These are phyloP conservation scores for Asterionellopsis glacialis DNA, from an alignment of 108 stramenopile genomes.

Conservation along the genomic window DNA sequence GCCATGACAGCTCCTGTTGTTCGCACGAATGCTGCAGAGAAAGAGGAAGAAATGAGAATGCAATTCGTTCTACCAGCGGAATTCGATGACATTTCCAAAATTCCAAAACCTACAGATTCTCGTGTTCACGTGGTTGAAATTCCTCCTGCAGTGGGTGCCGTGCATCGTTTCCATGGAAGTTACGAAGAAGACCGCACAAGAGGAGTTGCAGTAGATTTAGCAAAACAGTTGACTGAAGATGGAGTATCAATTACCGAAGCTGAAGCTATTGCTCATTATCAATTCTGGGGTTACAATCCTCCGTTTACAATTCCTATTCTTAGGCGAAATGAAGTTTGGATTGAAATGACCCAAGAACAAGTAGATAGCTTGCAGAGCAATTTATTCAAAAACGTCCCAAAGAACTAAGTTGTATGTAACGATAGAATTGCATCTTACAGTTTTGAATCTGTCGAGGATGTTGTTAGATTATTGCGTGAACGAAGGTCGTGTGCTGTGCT, in stretches of 20 bases:
- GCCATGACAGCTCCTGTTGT: constrained; percentile 82
- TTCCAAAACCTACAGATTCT: constrained; percentile 81
- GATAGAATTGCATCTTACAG: too few species aligned
- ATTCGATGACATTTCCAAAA: constrained; percentile 63
- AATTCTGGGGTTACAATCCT: constrained; percentile 86
- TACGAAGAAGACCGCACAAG: constrained; percentile 23
- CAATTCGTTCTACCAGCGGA: constrained; percentile 80
- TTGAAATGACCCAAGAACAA: constrained; percentile 56
- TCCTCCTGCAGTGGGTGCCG: constrained; percentile 59
- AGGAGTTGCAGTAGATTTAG: constrained; percentile 38
- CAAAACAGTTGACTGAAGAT: constrained; percentile 47
- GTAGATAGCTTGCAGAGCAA: constrained; percentile 8
- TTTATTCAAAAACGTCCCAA: too few species aligned
- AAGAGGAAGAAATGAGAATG: constrained; percentile 50
- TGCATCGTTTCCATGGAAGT: constrained; percentile 65
- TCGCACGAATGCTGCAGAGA: constrained; percentile 18
- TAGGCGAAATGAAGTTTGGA: constrained; percentile 85
- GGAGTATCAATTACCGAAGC: constrained; percentile 44
- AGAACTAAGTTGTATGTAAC: too few species aligned
- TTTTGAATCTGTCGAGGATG: too few species aligned
- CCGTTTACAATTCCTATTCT: constrained; percentile 83
- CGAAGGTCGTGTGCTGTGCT: too few species aligned
- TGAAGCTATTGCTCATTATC: constrained; percentile 46
- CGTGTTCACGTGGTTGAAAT: constrained; percentile 54
- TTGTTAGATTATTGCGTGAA: too few species aligned